These are phyloP conservation scores for Lasiodiplodia sp. DNA, from an alignment of 2,329 filamentous ascomycete genomes.

Conservation along the genomic window DNA sequence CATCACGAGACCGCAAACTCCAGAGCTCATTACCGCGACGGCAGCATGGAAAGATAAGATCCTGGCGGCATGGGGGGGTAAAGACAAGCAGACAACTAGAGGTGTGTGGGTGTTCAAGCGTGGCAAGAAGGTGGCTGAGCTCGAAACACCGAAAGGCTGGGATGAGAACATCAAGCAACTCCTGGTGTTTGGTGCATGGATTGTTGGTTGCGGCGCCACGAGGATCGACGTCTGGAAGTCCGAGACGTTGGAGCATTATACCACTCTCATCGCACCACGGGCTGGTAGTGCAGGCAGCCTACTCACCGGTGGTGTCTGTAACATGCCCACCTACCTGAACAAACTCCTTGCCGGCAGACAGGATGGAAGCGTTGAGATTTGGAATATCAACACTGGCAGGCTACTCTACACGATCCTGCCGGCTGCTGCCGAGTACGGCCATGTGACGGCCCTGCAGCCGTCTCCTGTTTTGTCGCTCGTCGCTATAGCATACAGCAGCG, in stretches of 20 bases:
- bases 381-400: slow-evolving; percentile 93
- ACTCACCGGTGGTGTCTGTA: slow-evolving; percentile 80
- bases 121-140: slow-evolving; percentile 80
- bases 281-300: slow-evolving; percentile 67
- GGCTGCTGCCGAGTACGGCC: slow-evolving; percentile 73
- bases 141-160: slow-evolving; percentile 71
- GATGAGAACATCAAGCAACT: slow-evolving; percentile 78
- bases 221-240: slow-evolving; percentile 91
- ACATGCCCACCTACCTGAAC: slow-evolving; percentile 94
- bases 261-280: slow-evolving; percentile 71
- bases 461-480: slow-evolving; percentile 84
- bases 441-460: slow-evolving; percentile 86
- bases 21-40: slow-evolving; percentile 83
- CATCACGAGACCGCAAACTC: slow-evolving; percentile 88
- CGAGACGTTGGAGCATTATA: slow-evolving; percentile 84
- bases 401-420: slow-evolving; percentile 89
- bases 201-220: slow-evolving; percentile 78
- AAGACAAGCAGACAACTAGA: slow-evolving; percentile 58
- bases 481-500: slow-evolving; percentile 85
- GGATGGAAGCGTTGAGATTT: slow-evolving; percentile 93
- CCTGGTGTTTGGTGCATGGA: slow-evolving; percentile 87
- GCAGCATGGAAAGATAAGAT: slow-evolving; percentile 86
- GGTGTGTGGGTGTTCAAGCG: slow-evolving; percentile 93
- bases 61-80: slow-evolving; percentile 86
- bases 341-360: slow-evolving; percentile 89